phyloP scores from a whole-genome alignment of 139 green algal genomes.

The Chlorella vulgaris region DNA sequence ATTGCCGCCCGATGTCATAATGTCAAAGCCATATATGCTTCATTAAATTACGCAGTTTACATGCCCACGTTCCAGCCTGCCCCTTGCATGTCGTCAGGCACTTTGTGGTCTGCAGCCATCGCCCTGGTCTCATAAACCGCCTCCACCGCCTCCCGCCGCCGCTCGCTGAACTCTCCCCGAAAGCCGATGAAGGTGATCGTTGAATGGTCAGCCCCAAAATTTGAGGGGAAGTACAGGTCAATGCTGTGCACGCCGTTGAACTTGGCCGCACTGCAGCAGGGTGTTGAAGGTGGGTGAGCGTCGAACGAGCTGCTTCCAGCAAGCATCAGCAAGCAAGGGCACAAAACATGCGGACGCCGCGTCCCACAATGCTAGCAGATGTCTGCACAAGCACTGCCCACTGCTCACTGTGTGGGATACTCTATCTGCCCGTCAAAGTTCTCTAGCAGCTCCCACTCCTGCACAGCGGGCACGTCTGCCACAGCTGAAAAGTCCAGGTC shows the following conservation, averaged over 20 bases:
- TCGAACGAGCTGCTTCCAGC: too few relatives aligned
- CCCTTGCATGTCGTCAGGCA: slow-evolving; percentile 13
- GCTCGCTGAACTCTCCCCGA: slow-evolving; percentile 82
- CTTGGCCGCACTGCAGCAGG: slow-evolving; percentile 68
- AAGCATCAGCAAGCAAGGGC: too few relatives aligned
- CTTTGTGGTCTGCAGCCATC: slow-evolving; percentile 60
- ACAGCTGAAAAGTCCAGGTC: slow-evolving; percentile 83
- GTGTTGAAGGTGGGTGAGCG: too few relatives aligned
- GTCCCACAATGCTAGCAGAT: too few relatives aligned
- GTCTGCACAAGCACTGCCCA: background rate
- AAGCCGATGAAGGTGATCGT: slow-evolving; percentile 81
- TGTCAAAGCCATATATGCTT: too few relatives aligned
- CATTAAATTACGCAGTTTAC: too few relatives aligned
- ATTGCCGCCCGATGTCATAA: too few relatives aligned
- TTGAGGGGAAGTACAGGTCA: slow-evolving; percentile 76
- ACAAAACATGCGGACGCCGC: too few relatives aligned
- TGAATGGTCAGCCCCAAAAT: slow-evolving; percentile 62
- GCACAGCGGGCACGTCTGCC: slow-evolving; percentile 60
- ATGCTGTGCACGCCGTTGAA: slow-evolving; percentile 88
- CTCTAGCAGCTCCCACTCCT: slow-evolving; percentile 86
- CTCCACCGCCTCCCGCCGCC: slow-evolving; percentile 74
- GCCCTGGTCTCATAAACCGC: slow-evolving; percentile 84
- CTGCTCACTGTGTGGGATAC: slow-evolving; percentile 72
- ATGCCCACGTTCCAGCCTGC: slow-evolving; percentile 33
- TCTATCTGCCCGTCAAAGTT: slow-evolving; percentile 61